Evolutionary conservation across 768 basidiomycete genomes (phyloP).

Genomic region (Russula compacta): DNA sequence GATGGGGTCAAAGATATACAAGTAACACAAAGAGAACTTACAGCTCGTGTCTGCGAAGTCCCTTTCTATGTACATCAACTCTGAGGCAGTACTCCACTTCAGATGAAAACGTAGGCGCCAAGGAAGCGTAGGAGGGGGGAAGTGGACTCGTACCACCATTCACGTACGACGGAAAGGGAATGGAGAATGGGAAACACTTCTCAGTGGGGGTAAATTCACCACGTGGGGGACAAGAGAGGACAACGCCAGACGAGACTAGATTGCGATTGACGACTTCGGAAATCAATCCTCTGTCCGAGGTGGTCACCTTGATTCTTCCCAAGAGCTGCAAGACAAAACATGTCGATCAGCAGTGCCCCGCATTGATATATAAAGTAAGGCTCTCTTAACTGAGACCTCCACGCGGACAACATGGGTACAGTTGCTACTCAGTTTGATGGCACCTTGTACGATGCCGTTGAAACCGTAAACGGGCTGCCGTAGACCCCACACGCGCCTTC

Average conservation of each 20-base stretch:
- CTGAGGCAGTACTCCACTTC: conserved; percentile 32
- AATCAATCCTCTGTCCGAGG: conserved; percentile 26
- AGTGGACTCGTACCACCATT: conserved; percentile 25
- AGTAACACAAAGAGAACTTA: conserved; percentile 21
- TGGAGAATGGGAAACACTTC: conserved; percentile 26
- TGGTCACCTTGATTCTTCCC: conserved; percentile 29
- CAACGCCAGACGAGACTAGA: not conserved
- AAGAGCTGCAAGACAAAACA: conserved; percentile 27
- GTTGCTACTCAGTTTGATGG: conserved; percentile 28
- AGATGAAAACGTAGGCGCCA: conserved; percentile 24
- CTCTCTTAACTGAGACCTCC: conserved; percentile 30
- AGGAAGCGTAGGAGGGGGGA: conserved; percentile 33
- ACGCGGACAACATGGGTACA: conserved; percentile 32
- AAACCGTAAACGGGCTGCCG: conserved; percentile 35
- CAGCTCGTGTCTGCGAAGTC: conserved; percentile 34
- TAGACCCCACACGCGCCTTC: conserved; percentile 32
- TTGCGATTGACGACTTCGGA: conserved; percentile 4
- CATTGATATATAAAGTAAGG: not conserved
- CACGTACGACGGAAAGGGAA: conserved; percentile 32
- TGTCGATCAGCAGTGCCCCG: not conserved
- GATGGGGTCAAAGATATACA: not conserved
- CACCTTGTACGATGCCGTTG: conserved; percentile 34
- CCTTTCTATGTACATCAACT: conserved; percentile 33
- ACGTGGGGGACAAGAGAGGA: conserved; percentile 6
- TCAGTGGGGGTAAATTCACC: conserved; percentile 12